phyloP scores from a whole-genome alignment of 1,284 basidiomycete genomes.

The Stygiomarasmius scandens region DNA sequence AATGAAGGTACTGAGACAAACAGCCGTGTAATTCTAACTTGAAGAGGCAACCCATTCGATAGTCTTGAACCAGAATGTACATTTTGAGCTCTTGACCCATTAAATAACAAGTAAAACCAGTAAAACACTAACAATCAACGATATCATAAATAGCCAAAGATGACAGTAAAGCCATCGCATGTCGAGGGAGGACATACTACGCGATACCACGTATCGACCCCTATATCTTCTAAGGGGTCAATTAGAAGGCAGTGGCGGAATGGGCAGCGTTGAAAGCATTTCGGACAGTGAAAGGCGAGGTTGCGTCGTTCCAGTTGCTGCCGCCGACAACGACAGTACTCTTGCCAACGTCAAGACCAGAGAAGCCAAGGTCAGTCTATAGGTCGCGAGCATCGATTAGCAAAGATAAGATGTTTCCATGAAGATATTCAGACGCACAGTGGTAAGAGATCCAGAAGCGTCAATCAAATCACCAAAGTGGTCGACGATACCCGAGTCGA shows the following conservation, averaged over 20 bases:
- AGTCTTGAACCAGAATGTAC: too few species aligned
- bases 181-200: too few species aligned
- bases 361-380: conserved; percentile 21
- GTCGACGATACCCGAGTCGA: conserved; percentile 20
- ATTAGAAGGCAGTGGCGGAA: conserved; percentile 6
- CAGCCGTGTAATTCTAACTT: too few species aligned
- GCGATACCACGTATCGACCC: too few species aligned
- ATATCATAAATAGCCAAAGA: too few species aligned
- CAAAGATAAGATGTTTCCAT: not conserved
- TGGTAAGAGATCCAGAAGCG: conserved; percentile 19
- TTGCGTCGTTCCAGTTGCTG: conserved; percentile 23
- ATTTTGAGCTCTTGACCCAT: too few species aligned
- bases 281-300: conserved; percentile 18
- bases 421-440: not conserved
- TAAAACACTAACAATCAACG: too few species aligned
- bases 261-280: conserved; percentile 17
- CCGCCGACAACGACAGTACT: conserved; percentile 21
- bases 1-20: too few species aligned
- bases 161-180: too few species aligned
- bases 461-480: conserved; percentile 20
- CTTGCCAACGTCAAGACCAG: conserved; percentile 18
- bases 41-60: too few species aligned
- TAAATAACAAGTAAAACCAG: too few species aligned
- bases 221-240: too few species aligned
- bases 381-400: not conserved